Evolutionary conservation across 129 eudicot genomes (phyloP).

Genomic region (Flaveria robusta): DNA sequence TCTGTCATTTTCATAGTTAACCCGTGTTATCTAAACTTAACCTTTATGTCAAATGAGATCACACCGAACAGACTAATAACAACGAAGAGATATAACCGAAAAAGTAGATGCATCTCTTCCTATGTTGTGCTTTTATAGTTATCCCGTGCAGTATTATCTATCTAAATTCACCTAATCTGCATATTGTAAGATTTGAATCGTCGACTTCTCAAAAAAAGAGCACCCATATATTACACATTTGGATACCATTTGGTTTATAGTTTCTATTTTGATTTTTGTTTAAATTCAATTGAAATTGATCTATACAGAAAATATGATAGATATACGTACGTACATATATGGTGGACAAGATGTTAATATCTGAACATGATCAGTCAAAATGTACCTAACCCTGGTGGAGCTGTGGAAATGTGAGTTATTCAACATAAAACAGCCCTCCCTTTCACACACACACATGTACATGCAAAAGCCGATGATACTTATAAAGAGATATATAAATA

Average conservation of each 20-base stretch:
- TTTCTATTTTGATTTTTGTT: no score
- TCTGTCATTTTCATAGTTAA: not conserved
- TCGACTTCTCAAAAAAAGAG: no score
- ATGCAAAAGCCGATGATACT: no score
- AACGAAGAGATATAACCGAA: not conserved
- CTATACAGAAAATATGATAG: not conserved
- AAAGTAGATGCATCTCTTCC: not conserved
- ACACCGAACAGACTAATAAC: not conserved
- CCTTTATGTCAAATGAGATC: constrained; percentile 11
- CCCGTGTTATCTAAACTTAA: not conserved
- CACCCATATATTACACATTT: no score
- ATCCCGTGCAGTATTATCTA: no score
- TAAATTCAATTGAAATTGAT: no score
- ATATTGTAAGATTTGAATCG: no score
- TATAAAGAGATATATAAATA: no score
- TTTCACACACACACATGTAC: constrained; percentile 15
- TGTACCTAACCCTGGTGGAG: not conserved
- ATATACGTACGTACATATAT: no score
- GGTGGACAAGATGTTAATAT: not conserved
- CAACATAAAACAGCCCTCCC: constrained; percentile 9
- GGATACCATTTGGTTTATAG: no score
- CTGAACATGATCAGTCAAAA: constrained; percentile 3
- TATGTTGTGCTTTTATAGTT: not conserved
- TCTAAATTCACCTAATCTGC: no score
- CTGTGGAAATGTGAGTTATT: constrained; percentile 1